Base-by-base conservation (phyloP, 768 basidiomycete genomes). In the Phlebiopsis flavidoalba region DNA sequence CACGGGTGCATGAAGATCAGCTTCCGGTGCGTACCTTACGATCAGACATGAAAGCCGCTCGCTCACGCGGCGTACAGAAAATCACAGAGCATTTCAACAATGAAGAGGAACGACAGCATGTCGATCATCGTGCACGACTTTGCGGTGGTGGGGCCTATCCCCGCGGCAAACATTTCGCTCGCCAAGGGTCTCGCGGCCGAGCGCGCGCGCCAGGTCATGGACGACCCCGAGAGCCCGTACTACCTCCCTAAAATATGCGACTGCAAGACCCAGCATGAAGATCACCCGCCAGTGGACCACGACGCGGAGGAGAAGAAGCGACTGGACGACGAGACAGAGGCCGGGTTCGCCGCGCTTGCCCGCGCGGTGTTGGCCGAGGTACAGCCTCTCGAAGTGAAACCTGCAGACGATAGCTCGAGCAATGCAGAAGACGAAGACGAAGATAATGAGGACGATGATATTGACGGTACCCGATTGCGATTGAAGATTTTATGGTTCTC, bases 111-210 rank as follows among this genome's bases (percentile, higher is more conserved):
- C 64, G 81, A 85, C 35, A 81, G 83, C 19, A 73, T 87, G 50
- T 76, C 79, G 0, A 80, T 89, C 36, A 57, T 83, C 37, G 80
- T 88, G 17, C 91, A 92, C 64, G 86, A 77, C 12, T 67, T 67
- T 6, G 71, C 76, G 6, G 72, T 91, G 33, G 80, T 76, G 1
- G 87, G 86, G 0, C 89, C 90, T 2, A 76, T 91, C 35, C 73
- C 83, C 11, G 83, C 84, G 10, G 65, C 75, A 6, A 89, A 83
- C 62, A 71, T 78, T 37, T 76, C 78, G 1, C 75, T 89, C n/a
- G 85, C 88, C 3, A 89, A 85, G 67, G 85, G 84, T 31, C 77
- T 85, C 49, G 88, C 85, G 1, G 80, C 89, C 1, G 87, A 89
- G 69, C 74, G 79, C 24, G 87, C 88, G 0, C 71, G 83, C 45